Base-by-base conservation (phyloP, 2,329 filamentous ascomycete genomes). In the Podosphaera fusca region DNA sequence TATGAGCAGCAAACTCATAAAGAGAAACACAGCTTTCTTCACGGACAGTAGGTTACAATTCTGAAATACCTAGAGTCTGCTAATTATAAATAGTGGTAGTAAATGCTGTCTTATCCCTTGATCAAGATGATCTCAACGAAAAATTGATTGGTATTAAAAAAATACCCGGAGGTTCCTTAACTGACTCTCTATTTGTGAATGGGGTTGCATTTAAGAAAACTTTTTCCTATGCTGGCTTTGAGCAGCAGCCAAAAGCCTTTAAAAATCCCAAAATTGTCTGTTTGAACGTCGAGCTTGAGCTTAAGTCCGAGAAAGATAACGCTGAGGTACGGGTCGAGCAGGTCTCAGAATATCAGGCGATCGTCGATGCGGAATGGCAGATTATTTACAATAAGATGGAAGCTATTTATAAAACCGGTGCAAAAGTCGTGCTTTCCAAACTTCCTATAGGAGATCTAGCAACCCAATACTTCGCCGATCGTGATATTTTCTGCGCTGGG, bases 311-410 rank as follows among this genome's bases (percentile, higher is more conserved):
- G 72, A 98, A 95, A 77, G 92, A 98, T 74, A 98, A 98, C 67
- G 92, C 92, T 59, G 92, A 98, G 74, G 88, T 98, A 61, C 84
- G 92, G 59, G 89, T 98, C 58, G 92, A 96, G 73, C 89, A 96
- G 71, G 92, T 98, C 56, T 94, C 90, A 29, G 92, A 98, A 73
- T 98, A 98, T 75, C 92, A 98, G 74, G 92, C 92, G 61, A 95
- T 98, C 64, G 92, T 98, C 68, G 92, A 98, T 68, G 92, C 92
- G 35, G 92, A 98, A 72, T 98, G 92, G 92, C 88, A 95, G 72
- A 98, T 98, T 69, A 98, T 98, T 71, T 96, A 84, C 80, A 90
- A 95, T 76, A 98, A 98, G 78, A 85, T 98, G 69, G 92, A 98
- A 74, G 87, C 90, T 54, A 74, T 95, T 56, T 80, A 90, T 77